Percentiles rank a stretch among this genome's conserved stretches.
phyloP scores from a whole-genome alignment of 1,284 basidiomycete species.

The Rhodofomes roseus region DNA sequence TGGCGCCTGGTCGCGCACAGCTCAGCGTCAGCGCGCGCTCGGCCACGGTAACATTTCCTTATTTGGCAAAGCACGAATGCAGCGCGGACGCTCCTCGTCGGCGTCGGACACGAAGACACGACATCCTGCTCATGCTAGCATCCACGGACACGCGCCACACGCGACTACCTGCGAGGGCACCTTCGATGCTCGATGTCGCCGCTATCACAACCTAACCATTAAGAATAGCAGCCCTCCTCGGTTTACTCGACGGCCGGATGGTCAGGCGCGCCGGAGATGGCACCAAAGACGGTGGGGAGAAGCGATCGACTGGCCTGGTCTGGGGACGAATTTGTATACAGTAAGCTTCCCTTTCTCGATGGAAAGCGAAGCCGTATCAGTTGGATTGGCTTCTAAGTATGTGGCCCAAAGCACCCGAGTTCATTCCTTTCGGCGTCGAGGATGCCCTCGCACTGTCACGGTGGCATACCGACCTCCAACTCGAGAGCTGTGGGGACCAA shows the following conservation, averaged over 20 bases:
- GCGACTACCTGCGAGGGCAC: neutral
- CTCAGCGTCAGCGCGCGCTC: neutral
- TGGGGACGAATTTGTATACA: neutral
- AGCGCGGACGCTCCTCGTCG: neutral
- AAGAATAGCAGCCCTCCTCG: neutral
- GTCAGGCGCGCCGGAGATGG: constrained; percentile 1
- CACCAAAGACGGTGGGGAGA: neutral
- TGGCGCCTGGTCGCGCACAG: neutral
- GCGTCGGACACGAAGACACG: neutral
- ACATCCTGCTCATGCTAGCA: neutral
- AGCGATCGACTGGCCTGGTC: neutral
- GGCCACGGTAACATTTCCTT: neutral
- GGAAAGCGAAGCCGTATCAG: neutral
- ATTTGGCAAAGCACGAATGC: neutral
- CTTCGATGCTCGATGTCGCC: neutral
- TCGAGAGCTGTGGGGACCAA: neutral
- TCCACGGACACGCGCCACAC: neutral
- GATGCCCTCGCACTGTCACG: no score
- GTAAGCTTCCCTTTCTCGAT: neutral
- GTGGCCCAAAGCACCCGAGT: no score
- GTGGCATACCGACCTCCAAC: neutral
- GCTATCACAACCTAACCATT: neutral
- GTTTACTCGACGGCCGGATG: neutral
- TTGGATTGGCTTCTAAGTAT: neutral
- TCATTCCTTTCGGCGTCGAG: neutral